Conservation (phyloP, 2,329 filamentous ascomycete species). For the Ascochyta fabae region DNA sequence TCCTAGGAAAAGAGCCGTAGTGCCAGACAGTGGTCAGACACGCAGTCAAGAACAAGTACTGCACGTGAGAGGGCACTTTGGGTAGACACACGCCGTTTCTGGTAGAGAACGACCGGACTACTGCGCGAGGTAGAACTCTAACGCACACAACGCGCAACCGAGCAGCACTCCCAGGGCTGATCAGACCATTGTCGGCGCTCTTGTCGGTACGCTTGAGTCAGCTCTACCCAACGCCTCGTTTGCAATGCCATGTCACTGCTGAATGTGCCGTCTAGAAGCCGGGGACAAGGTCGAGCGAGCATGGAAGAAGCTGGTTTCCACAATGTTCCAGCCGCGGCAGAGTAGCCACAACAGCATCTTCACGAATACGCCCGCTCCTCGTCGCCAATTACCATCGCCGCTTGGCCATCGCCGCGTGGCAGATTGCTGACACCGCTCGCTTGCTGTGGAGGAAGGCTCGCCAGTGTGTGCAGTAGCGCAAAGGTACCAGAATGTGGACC, state of each 20-base stretch:
- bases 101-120: conserved; percentile 2
- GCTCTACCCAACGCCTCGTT: not conserved
- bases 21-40: not conserved
- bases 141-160: conserved; percentile 1
- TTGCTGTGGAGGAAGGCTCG: conserved; percentile 1
- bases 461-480: conserved; percentile 8
- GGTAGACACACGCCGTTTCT: not conserved
- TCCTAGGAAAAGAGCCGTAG: too few species aligned
- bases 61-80: conserved; percentile 3
- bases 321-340: conserved; percentile 6
- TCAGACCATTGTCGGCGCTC: not conserved
- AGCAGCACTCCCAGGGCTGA: conserved; percentile 4
- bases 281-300: conserved; percentile 6
- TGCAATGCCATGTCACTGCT: conserved; percentile 6
- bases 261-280: conserved; percentile 1
- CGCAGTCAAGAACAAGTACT: not conserved
- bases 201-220: conserved; percentile 11
- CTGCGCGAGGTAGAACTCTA: conserved; percentile 3
- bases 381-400: conserved; percentile 7
- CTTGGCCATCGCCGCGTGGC: conserved; percentile 5
- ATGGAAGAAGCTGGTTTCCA: conserved; percentile 9
- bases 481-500: conserved; percentile 9
- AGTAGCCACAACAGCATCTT: conserved; percentile 12
- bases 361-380: not conserved
- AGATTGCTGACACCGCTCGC: conserved; percentile 6